Conservation (phyloP, 768 basidiomycete species). For the Pleurotus ostreatus region DNA sequence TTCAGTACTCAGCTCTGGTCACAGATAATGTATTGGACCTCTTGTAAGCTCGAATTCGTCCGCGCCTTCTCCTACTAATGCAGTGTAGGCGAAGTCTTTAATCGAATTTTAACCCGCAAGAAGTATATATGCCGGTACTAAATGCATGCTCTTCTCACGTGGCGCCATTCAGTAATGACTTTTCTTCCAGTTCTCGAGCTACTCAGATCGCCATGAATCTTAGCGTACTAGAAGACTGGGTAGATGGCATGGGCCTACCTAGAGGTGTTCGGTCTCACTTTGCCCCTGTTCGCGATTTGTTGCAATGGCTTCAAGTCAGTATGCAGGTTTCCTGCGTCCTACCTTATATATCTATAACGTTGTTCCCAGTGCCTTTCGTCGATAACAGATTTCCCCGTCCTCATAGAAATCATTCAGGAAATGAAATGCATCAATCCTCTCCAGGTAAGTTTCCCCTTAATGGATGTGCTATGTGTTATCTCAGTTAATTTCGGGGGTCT, state of each 20-base stretch:
- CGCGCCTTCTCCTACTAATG: slow-evolving; percentile 7
- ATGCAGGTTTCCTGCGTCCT: neutral
- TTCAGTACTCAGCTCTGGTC: slow-evolving; percentile 91
- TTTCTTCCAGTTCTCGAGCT: slow-evolving; percentile 65
- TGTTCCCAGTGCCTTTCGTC: slow-evolving; percentile 71
- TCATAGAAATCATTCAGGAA: slow-evolving; percentile 86
- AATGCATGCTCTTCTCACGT: neutral
- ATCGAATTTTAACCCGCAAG: slow-evolving; percentile 83
- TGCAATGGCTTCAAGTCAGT: slow-evolving; percentile 80
- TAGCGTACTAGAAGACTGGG: slow-evolving; percentile 87
- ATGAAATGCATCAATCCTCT: slow-evolving; percentile 88
- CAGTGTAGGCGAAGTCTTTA: slow-evolving; percentile 73
- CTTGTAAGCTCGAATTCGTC: slow-evolving; percentile 55
- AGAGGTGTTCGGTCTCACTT: slow-evolving; percentile 78
- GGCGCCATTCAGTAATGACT: neutral
- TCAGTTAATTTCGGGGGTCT: neutral
- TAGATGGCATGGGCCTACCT: slow-evolving; percentile 76
- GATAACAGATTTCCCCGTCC: slow-evolving; percentile 79
- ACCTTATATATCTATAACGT: neutral
- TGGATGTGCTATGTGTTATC: neutral
- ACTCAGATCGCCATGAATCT: slow-evolving; percentile 89
- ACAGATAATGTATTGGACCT: slow-evolving; percentile 98
- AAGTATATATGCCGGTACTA: slow-evolving; percentile 86
- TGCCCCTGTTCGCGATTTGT: slow-evolving; percentile 75
- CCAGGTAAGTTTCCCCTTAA: slow-evolving; percentile 48